phyloP scores from a whole-genome alignment of 2,329 filamentous ascomycete species.

The Colletotrichum limetticola region DNA sequence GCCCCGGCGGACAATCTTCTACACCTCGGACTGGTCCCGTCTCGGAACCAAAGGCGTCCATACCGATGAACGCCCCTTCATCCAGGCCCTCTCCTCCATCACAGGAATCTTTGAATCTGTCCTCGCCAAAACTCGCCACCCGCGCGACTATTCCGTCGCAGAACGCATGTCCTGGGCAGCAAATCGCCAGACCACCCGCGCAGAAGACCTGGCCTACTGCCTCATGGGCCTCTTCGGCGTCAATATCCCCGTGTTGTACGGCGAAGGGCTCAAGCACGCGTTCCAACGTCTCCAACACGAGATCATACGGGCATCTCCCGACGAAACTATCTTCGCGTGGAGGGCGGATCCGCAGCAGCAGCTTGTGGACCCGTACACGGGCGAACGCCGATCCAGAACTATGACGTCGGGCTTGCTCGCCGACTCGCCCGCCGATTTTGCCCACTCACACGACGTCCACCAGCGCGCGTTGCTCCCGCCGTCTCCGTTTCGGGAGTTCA shows the following conservation, averaged over 20 bases:
- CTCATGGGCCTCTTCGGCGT: constrained; percentile 43
- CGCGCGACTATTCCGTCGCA: constrained; percentile 38
- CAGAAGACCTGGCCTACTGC: constrained; percentile 42
- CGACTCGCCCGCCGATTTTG: constrained; percentile 24
- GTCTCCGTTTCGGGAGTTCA: constrained; percentile 25
- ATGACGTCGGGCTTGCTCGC: constrained; percentile 19
- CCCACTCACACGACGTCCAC: constrained; percentile 20
- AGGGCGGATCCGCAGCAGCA: constrained; percentile 3
- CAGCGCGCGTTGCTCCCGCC: constrained; percentile 24
- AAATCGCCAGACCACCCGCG: constrained; percentile 37
- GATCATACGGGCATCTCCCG: constrained; percentile 25
- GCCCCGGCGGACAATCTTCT: constrained; percentile 39
- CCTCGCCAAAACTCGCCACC: constrained; percentile 18
- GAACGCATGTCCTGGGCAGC: constrained; percentile 45
- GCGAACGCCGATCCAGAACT: constrained; percentile 7
- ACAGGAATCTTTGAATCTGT: constrained; percentile 29
- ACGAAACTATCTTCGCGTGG: constrained; percentile 35
- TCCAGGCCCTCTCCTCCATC: constrained; percentile 15
- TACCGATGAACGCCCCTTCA: constrained; percentile 18
- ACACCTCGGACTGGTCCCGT: constrained; percentile 37
- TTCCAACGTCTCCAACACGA: constrained; percentile 39
- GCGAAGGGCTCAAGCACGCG: constrained; percentile 40
- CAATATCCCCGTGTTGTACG: constrained; percentile 42
- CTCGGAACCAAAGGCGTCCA: constrained; percentile 26
- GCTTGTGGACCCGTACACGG: constrained; percentile 6